Percentiles rank a stretch among this genome's conserved stretches.
phyloP scores from a whole-genome alignment of 192 early-diverging fungal species.

The Chytriomyces confervae region DNA sequence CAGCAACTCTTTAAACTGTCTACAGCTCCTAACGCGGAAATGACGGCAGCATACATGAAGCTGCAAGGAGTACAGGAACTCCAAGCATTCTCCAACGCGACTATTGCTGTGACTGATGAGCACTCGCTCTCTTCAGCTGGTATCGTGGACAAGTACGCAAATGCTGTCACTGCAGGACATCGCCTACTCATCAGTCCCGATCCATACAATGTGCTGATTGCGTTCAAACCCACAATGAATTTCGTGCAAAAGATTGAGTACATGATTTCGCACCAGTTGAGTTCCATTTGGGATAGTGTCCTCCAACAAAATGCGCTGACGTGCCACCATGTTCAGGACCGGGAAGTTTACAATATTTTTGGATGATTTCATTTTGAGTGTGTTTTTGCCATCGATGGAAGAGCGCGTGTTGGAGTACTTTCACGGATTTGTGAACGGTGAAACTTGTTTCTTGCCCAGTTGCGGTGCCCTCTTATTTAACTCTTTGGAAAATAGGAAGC shows the following conservation, averaged over 20 bases:
- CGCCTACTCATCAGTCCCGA: slow-evolving; percentile 69
- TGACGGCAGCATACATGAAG: slow-evolving; percentile 32
- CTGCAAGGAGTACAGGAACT: slow-evolving; percentile 19
- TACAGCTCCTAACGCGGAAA: slow-evolving; percentile 9
- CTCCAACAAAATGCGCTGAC: neutral
- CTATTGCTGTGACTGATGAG: slow-evolving; percentile 6
- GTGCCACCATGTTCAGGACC: slow-evolving; percentile 24
- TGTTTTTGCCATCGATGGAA: slow-evolving; percentile 85
- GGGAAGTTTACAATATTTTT: slow-evolving; percentile 69
- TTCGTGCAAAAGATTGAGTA: slow-evolving; percentile 66
- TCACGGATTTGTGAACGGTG: slow-evolving; percentile 68
- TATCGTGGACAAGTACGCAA: slow-evolving; percentile 72
- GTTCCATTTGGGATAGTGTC: neutral
- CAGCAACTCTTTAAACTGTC: slow-evolving; percentile 31
- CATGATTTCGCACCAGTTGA: slow-evolving; percentile 55
- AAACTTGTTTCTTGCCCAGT: neutral
- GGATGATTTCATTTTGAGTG: slow-evolving; percentile 78
- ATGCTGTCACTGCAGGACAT: slow-evolving; percentile 65
- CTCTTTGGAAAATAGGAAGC: slow-evolving; percentile 55
- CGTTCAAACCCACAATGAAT: slow-evolving; percentile 69
- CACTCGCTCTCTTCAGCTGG: slow-evolving; percentile 27
- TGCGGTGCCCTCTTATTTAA: slow-evolving; percentile 25
- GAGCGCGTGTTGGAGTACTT: slow-evolving; percentile 79
- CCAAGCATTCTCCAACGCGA: neutral
- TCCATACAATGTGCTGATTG: slow-evolving; percentile 71